A percentile compares a stretch with the other conserved stretches of the same genome.
Conservation (phyloP, 257 asterid species). For the Petunia secreta region DNA sequence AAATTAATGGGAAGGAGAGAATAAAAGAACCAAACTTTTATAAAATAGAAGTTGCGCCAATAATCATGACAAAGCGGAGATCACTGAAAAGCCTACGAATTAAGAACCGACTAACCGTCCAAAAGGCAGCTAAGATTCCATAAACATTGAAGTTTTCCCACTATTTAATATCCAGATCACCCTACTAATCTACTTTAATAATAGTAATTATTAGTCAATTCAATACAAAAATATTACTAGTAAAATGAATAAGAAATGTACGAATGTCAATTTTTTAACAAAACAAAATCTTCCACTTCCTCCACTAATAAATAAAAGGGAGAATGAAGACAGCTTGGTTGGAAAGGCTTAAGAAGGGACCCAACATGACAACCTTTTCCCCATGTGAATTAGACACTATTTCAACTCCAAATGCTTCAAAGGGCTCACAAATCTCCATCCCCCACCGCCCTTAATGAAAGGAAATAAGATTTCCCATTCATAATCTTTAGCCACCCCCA, state of each 20-base stretch:
- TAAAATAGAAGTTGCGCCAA: not conserved
- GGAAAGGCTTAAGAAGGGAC: conserved; percentile 55
- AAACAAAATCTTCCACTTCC: not conserved
- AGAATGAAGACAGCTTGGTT: conserved; percentile 49
- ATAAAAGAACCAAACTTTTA: not conserved
- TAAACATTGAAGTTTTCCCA: not conserved
- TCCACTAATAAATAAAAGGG: conserved; percentile 3
- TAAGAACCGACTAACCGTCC: conserved; percentile 27
- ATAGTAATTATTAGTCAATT: conserved; percentile 8
- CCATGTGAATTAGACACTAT: conserved; percentile 58
- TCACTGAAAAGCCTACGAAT: conserved; percentile 9
- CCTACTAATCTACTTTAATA: not conserved
- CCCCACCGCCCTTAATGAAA: conserved; percentile 40
- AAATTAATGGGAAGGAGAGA: not conserved
- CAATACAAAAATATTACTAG: not conserved
- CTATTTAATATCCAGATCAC: not conserved
- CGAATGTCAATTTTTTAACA: conserved; percentile 11
- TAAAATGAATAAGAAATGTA: not conserved
- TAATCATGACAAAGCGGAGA: conserved; percentile 5
- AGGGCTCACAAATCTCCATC: conserved; percentile 31
- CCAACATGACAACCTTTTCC: conserved; percentile 47
- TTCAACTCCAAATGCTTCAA: conserved; percentile 42
- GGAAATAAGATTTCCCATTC: conserved; percentile 26
- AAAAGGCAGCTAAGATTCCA: conserved; percentile 6
- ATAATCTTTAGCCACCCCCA: conserved; percentile 21